A percentile compares a stretch with the other conserved stretches of the same genome.
phyloP scores from a whole-genome alignment of 805 yeast species.

The Saccharomycopsis fodiens region DNA sequence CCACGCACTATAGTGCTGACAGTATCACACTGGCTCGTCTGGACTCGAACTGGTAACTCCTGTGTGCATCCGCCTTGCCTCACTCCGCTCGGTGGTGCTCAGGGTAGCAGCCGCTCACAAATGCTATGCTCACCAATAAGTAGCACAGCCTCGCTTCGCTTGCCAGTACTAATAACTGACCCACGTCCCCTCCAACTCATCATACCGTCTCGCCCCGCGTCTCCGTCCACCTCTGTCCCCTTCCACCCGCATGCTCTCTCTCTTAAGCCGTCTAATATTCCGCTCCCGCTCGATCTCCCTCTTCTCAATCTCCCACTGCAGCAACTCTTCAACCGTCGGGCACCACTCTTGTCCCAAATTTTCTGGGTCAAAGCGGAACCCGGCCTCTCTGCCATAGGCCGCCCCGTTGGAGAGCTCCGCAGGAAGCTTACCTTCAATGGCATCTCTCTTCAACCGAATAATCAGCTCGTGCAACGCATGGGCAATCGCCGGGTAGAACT shows the following conservation, averaged over 20 bases:
- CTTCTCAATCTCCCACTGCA: slow-evolving; percentile 90
- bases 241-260: slow-evolving; percentile 77
- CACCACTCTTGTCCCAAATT: slow-evolving; percentile 78
- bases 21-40: no score
- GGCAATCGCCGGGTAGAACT: slow-evolving; percentile 84
- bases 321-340: slow-evolving; percentile 77
- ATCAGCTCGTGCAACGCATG: slow-evolving; percentile 79
- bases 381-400: slow-evolving; percentile 54
- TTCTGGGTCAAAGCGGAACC: slow-evolving; percentile 67
- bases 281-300: slow-evolving; percentile 94
- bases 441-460: slow-evolving; percentile 70
- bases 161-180: slow-evolving; percentile 14
- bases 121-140: no score
- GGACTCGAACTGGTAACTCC: no score
- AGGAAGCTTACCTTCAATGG: slow-evolving; percentile 59
- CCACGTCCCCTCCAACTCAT: slow-evolving; percentile 40
- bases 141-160: no score
- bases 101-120: no score
- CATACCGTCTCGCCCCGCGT: slow-evolving; percentile 39
- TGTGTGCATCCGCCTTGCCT: no score
- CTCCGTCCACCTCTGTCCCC: slow-evolving; percentile 37
- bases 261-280: slow-evolving; percentile 81
- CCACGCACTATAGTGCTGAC: no score
- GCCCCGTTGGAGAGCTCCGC: slow-evolving; percentile 49
- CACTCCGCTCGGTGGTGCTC: no score